These are phyloP conservation scores for Diaporthe velutina DNA, from an alignment of 2,329 filamentous ascomycete species.

Conservation along the genomic window DNA sequence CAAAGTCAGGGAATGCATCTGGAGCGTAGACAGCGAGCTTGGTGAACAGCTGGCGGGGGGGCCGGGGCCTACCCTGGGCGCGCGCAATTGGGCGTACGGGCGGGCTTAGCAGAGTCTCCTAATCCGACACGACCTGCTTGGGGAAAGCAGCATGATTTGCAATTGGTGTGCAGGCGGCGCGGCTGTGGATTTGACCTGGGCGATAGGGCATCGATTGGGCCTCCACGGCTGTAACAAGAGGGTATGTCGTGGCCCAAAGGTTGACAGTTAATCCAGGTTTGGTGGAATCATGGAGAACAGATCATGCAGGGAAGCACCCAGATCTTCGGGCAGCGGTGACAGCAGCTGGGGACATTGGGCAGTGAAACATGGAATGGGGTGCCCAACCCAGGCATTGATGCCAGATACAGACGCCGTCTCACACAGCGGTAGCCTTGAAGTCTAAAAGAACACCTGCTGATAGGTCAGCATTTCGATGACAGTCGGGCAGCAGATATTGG, in stretches of 20 bases:
- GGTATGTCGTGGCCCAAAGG: constrained; percentile 38
- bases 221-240: constrained; percentile 35
- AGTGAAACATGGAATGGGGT: constrained; percentile 38
- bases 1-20: constrained; percentile 34
- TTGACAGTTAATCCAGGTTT: constrained; percentile 21
- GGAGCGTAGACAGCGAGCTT: constrained; percentile 22
- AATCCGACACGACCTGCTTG: background rate
- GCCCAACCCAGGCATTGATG: constrained; percentile 42
- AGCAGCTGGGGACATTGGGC: constrained; percentile 39
- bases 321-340: constrained; percentile 39
- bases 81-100: constrained; percentile 31
- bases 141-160: constrained; percentile 31
- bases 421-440: constrained; percentile 26
- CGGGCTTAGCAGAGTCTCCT: constrained; percentile 31
- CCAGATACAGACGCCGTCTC: constrained; percentile 39
- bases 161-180: constrained; percentile 31
- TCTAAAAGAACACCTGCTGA: constrained; percentile 32
- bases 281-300: constrained; percentile 19
- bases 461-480: constrained; percentile 26
- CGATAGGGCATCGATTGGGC: constrained; percentile 38
- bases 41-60: constrained; percentile 36
- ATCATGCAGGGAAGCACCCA: constrained; percentile 37
- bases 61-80: constrained; percentile 34
- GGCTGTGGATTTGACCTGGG: constrained; percentile 33
- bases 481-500: constrained; percentile 20